phyloP scores from a whole-genome alignment of 768 basidiomycete genomes.

The Hericium erinaceus region DNA sequence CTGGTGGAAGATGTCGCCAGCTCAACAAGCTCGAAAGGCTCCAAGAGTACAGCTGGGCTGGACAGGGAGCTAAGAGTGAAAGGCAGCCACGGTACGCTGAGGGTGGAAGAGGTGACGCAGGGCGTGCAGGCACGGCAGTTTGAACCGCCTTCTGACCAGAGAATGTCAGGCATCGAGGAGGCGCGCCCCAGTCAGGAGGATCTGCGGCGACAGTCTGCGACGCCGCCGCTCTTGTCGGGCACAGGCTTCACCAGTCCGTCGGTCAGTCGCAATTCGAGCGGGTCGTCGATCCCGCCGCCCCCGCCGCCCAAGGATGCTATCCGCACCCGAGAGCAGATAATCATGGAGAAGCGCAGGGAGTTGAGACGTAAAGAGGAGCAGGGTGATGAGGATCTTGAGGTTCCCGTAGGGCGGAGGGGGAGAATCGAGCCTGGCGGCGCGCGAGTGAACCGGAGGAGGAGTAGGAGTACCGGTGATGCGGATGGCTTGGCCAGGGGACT shows the following conservation, averaged over 20 bases:
- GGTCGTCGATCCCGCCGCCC: conserved; percentile 33
- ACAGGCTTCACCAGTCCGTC: conserved; percentile 12
- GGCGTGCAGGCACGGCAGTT: conserved; percentile 24
- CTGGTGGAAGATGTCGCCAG: conserved; percentile 26
- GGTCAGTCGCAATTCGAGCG: conserved; percentile 33
- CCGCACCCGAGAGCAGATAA: conserved; percentile 53
- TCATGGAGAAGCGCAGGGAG: conserved; percentile 61
- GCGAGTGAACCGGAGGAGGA: conserved; percentile 54
- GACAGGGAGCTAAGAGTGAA: conserved; percentile 13
- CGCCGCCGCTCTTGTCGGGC: conserved; percentile 11
- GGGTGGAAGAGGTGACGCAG: conserved; percentile 24
- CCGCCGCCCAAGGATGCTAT: conserved; percentile 61
- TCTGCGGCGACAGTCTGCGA: conserved; percentile 2
- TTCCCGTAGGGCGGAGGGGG: conserved; percentile 23
- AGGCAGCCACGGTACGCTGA: conserved; percentile 12
- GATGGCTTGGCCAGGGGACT: conserved; percentile 20
- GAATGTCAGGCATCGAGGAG: conserved; percentile 19
- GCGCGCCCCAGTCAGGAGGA: background rate
- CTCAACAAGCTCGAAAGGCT: conserved; percentile 3
- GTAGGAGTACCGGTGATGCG: conserved; percentile 73
- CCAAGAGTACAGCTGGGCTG: background rate
- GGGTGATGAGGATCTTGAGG: conserved; percentile 26
- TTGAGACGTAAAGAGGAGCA: conserved; percentile 47
- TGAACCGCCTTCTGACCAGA: conserved; percentile 19
- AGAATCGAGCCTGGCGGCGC: conserved; percentile 7